Base-by-base conservation (phyloP, 768 basidiomycete genomes). In the Panaeolus papilionaceus region DNA sequence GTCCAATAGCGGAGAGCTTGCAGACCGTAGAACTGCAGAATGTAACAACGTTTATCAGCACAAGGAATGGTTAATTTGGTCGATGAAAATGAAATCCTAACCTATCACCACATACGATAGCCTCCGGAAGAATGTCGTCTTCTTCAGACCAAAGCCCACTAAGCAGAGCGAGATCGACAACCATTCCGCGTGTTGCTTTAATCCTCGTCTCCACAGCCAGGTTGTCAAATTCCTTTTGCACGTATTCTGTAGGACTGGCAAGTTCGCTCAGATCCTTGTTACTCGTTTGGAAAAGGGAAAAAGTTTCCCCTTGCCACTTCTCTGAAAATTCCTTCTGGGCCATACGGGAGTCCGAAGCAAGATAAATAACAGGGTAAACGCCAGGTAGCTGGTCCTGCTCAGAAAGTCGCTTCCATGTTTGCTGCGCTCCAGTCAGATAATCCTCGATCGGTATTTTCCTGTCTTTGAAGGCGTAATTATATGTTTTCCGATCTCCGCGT, bases 101-200 rank as follows among this genome's bases (percentile, higher is more conserved):
- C 90, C 83, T 85, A n/a, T 88, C 74, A 3, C 86, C 84, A 72
- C 90, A 91, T 38, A 92, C 75, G 5, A 81, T 79, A 23, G 86
- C 88, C 14, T 81, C 81, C 1, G 90, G 89, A 18, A 75, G 72
- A 4, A 82, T 74, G 45, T 85, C 84, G 14, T 77, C 78, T 8
- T 77, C 71, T 68, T 75, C 76, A 3, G 81, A 75, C 91, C 91
- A 92, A 47, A 88, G 71, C 16, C 91, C 91, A 65, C 83, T 86
- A 28, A 91, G 67, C 72, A 92, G 67, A 11, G 91, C 91, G 68
- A 91, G 84, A 75, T 92, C 91, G 6, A 92, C 85, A 61, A 92
- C 74, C 82, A 88, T 86, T 1, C 91, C 91, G 61, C 80, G 82
- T 18, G 90, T 91, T 33, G 85, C 81, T n/a, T 71, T 72, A 16